Evolutionary conservation across 148 eudicot genomes (phyloP), one percentile per base, ranked within the genome.

Genomic region (Heliamphora exappendiculata): DNA sequence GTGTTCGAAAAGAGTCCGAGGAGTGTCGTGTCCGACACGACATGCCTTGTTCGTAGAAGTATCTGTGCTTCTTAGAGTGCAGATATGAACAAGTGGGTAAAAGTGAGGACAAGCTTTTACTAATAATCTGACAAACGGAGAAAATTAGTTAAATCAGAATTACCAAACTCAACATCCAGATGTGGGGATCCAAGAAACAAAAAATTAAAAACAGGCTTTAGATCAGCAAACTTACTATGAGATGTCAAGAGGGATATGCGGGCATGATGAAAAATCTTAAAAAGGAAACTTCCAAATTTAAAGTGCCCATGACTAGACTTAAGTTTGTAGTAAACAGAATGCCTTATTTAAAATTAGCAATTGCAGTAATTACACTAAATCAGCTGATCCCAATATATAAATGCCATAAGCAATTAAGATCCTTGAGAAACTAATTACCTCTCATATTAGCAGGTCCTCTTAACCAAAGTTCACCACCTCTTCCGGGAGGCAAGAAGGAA

Each of bases 381-480:
- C 44, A 49, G 31, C 7, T 50, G 49, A 47, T 22, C 8, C 13
- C 50, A 13, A 36, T 39, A 16, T 42, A 50, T 33, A 49, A 19
- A 28, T 47, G 49, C n/a, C 16, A 57, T 60, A 22, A 49, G 53
- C 3, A 36, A 59, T 10, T 16, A 29, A 33, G n/a, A 51, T 47
- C 44, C 71, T 59, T 10, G 6, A 50, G 39, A 54, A 47, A 60
- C 0, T 41, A 75, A 59, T 44, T 81, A 95, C 98, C 98, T 91
- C 89, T 87, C 94, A 92, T 91, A 45, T 75, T 77, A 67, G 87
- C 91, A 59, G 97, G 94, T 29, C 91, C 84, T 39, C 86, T 88
- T 76, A 95, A 78, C 87, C 92, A 87, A 76, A 95, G 94, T 78
- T 95, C 98, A 39, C 98, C 97, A 9, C 82, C 83, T 39, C 71